phyloP scores from a whole-genome alignment of 2,329 filamentous ascomycete species.

The Lomentospora prolificans region DNA sequence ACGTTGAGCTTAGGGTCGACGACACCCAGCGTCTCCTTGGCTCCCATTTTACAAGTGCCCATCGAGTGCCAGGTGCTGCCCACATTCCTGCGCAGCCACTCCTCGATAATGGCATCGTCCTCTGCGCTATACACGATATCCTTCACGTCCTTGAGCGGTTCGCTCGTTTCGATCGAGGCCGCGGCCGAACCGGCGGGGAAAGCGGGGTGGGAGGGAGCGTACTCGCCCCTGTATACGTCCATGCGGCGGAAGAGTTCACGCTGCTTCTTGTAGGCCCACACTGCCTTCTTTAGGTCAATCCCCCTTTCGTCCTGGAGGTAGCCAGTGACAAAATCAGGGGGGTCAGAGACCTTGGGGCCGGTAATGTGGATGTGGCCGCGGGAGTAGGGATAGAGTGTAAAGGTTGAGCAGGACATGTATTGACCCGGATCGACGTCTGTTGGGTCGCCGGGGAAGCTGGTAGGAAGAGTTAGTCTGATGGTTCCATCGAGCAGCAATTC shows the following conservation, averaged over 20 bases:
- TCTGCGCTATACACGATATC: slow-evolving; percentile 38
- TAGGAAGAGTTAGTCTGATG: too few relatives aligned
- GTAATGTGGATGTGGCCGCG: slow-evolving; percentile 53
- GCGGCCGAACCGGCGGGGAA: slow-evolving; percentile 32
- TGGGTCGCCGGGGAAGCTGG: slow-evolving; percentile 31
- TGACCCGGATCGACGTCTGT: slow-evolving; percentile 27
- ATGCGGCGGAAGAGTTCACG: slow-evolving; percentile 50
- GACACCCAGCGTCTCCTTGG: slow-evolving; percentile 26
- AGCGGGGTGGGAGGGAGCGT: slow-evolving; percentile 28
- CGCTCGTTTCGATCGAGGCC: slow-evolving; percentile 17
- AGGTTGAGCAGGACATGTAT: slow-evolving; percentile 42
- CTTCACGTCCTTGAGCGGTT: slow-evolving; percentile 15
- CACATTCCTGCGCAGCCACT: slow-evolving; percentile 27
- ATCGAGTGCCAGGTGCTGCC: slow-evolving; percentile 32
- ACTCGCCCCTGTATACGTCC: slow-evolving; percentile 37
- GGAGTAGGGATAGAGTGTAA: slow-evolving; percentile 51
- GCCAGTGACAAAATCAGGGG: slow-evolving; percentile 46
- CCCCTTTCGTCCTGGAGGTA: slow-evolving; percentile 41
- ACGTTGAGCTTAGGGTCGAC: slow-evolving; percentile 31
- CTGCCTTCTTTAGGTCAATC: slow-evolving; percentile 44
- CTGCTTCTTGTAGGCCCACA: slow-evolving; percentile 55
- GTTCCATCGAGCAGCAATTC: not conserved
- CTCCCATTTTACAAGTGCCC: slow-evolving; percentile 32
- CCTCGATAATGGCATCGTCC: slow-evolving; percentile 37
- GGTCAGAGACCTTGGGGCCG: slow-evolving; percentile 27